These are phyloP conservation scores for Diaporthe citriasiana DNA, from an alignment of 2,329 filamentous ascomycete species.

Conservation along the genomic window DNA sequence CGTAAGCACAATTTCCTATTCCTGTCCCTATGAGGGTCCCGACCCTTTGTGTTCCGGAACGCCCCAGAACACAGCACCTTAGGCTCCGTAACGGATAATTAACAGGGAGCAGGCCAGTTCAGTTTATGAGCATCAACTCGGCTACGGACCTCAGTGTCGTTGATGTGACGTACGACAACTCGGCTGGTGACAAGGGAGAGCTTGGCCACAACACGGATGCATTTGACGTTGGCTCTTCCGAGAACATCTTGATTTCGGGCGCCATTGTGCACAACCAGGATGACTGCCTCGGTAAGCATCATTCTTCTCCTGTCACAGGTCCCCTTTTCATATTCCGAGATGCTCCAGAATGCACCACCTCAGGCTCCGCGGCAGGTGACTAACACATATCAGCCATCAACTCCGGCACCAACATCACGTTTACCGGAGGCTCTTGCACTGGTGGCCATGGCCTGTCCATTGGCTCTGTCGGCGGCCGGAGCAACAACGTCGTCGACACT, in stretches of 20 bases:
- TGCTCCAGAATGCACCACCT: background rate
- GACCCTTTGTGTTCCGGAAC: no score
- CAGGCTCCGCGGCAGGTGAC: background rate
- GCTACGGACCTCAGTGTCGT: constrained; percentile 53
- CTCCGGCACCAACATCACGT: constrained; percentile 64
- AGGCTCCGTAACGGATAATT: no score
- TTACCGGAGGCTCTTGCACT: constrained; percentile 60
- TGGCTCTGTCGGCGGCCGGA: constrained; percentile 61
- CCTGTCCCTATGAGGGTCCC: no score
- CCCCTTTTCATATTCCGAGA: background rate
- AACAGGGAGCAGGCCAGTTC: no score
- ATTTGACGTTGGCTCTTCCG: constrained; percentile 68
- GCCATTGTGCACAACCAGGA: constrained; percentile 70
- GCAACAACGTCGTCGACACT: constrained; percentile 65
- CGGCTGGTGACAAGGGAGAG: constrained; percentile 49
- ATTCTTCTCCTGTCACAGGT: background rate
- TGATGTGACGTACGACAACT: constrained; percentile 56
- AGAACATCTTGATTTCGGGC: constrained; percentile 65
- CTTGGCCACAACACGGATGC: constrained; percentile 68
- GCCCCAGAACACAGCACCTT: no score
- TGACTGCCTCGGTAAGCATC: no score
- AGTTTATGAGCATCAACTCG: constrained; percentile 58
- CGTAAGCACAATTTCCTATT: no score
- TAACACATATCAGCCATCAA: constrained; percentile 62
- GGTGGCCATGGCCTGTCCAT: constrained; percentile 61